These are phyloP conservation scores for Monosporascus sp. DNA, from an alignment of 2,329 filamentous ascomycete species.

Conservation along the genomic window DNA sequence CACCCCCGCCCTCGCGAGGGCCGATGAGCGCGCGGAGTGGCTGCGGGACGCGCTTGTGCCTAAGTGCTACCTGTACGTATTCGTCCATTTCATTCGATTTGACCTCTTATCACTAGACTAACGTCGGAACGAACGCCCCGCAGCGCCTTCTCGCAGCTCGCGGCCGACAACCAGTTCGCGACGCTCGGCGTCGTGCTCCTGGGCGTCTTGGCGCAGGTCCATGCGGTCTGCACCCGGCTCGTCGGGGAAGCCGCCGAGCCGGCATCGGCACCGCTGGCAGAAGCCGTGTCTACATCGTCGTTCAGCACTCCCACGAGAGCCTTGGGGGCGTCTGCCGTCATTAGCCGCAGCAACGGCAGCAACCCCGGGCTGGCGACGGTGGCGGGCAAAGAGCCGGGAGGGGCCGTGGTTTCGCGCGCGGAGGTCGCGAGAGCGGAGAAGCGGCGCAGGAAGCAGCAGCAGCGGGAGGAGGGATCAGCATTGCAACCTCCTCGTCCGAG, in stretches of 20 bases:
- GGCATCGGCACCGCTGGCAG: neutral
- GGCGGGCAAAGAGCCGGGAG: conserved; percentile 1
- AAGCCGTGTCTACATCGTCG: neutral
- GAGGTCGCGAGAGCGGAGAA: conserved; percentile 17
- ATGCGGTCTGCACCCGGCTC: conserved; percentile 37
- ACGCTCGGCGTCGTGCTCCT: conserved; percentile 65
- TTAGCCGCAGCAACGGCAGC: neutral
- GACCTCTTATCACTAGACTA: neutral
- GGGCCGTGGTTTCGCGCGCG: conserved; percentile 20
- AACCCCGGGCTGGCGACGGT: neutral
- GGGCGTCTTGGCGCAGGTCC: conserved; percentile 55
- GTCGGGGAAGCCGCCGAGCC: conserved; percentile 19
- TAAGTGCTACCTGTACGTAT: conserved; percentile 40
- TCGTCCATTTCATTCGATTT: neutral
- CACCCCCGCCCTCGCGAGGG: conserved; percentile 1
- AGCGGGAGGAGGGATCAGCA: too few relatives aligned
- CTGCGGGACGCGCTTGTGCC: conserved; percentile 35
- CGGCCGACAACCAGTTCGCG: conserved; percentile 69
- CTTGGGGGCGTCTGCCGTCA: neutral
- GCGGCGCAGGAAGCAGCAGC: conserved; percentile 3
- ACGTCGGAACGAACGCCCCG: neutral
- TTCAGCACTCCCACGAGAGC: neutral
- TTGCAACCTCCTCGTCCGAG: neutral
- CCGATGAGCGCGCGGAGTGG: conserved; percentile 30
- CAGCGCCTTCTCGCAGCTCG: conserved; percentile 63